These are phyloP conservation scores for Tylopilus intermedius DNA, from an alignment of 768 basidiomycete species.

Conservation along the genomic window DNA sequence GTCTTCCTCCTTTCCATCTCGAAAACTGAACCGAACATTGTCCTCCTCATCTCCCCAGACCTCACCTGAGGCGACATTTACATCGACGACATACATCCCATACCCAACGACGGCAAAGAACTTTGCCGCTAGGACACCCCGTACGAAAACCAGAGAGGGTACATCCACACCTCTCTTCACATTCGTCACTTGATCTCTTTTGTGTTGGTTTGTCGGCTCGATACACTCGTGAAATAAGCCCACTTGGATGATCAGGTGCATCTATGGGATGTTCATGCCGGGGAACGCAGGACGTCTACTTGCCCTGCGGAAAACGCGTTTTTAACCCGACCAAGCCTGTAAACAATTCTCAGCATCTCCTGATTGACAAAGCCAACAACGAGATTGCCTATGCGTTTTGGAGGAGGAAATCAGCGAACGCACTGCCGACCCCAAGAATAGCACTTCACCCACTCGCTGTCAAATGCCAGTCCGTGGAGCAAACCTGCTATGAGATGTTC, in stretches of 20 bases:
- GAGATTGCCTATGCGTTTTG: conserved; percentile 7
- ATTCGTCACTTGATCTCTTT: background rate
- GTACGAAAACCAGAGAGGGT: conserved; percentile 85
- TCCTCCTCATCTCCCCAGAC: background rate
- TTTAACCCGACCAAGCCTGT: background rate
- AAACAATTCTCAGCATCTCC: conserved; percentile 4
- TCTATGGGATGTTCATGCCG: too few species aligned
- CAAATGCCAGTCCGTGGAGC: conserved; percentile 10
- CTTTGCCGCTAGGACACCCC: conserved; percentile 72
- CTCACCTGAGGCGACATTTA: conserved; percentile 23
- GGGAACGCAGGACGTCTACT: too few species aligned
- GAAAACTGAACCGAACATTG: background rate
- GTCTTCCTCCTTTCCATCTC: conserved; percentile 33
- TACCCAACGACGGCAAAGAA: conserved; percentile 37
- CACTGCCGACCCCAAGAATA: conserved; percentile 10
- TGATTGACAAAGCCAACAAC: background rate
- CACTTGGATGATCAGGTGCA: too few species aligned
- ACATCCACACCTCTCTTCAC: conserved; percentile 15
- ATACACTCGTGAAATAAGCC: too few species aligned
- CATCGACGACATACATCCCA: conserved; percentile 24
- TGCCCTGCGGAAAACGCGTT: too few species aligned
- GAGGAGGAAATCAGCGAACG: conserved; percentile 14
- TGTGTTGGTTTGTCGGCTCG: too few species aligned
- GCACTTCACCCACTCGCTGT: conserved; percentile 8
- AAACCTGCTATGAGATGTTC: conserved; percentile 11